These are phyloP conservation scores for Aspergillus panamensis DNA, from an alignment of 495 filamentous ascomycete species.

Conservation along the genomic window DNA sequence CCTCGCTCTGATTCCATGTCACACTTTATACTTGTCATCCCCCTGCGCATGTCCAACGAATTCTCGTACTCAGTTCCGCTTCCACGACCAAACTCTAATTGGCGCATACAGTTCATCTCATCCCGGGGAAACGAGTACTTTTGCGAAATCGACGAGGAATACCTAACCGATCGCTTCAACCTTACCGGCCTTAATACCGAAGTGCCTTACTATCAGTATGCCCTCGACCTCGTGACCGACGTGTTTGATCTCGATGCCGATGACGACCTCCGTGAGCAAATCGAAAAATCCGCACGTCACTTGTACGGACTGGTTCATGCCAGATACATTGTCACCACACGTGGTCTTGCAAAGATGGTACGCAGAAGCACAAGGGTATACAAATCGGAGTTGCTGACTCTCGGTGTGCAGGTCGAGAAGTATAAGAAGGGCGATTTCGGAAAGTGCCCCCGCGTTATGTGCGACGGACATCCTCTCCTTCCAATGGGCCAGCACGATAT, in stretches of 20 bases:
- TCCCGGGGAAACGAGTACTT: slow-evolving; percentile 98
- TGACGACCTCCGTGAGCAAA: slow-evolving; percentile 95
- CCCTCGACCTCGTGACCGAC: slow-evolving; percentile 97
- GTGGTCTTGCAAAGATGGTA: slow-evolving; percentile 96
- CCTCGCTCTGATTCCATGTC: neutral
- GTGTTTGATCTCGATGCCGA: slow-evolving; percentile 99
- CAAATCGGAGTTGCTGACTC: slow-evolving; percentile 8
- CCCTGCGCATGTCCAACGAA: too few relatives aligned
- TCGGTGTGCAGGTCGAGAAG: slow-evolving; percentile 74
- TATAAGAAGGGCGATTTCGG: slow-evolving; percentile 98
- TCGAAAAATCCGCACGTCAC: slow-evolving; percentile 95
- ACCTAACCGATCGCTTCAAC: slow-evolving; percentile 97
- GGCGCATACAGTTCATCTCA: slow-evolving; percentile 77
- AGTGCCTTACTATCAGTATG: slow-evolving; percentile 98
- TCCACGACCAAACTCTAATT: slow-evolving; percentile 22
- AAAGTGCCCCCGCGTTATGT: slow-evolving; percentile 95
- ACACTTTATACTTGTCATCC: too few relatives aligned
- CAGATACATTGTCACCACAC: slow-evolving; percentile 93
- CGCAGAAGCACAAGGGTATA: slow-evolving; percentile 7
- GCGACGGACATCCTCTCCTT: slow-evolving; percentile 83
- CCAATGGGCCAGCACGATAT: slow-evolving; percentile 91
- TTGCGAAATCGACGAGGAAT: slow-evolving; percentile 99
- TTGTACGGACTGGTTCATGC: slow-evolving; percentile 96
- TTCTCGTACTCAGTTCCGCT: slow-evolving; percentile 1
- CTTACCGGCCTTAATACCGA: slow-evolving; percentile 95